Conservation (phyloP, 306 rosid genomes). For the Corylus avellana region DNA sequence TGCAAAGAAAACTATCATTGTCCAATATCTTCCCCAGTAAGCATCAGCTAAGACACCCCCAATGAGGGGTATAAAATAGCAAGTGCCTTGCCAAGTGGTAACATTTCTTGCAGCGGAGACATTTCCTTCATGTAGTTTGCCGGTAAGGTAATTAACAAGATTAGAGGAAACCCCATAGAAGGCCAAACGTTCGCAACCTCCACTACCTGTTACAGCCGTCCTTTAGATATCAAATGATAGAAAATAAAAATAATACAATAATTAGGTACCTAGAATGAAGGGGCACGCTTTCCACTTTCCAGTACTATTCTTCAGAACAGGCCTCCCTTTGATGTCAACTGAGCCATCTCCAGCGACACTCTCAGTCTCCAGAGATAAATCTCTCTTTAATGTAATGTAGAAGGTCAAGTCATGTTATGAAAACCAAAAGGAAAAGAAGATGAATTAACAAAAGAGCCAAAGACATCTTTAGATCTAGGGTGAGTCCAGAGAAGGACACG, state of each 20-base stretch:
- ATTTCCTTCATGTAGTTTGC: slow-evolving; percentile 84
- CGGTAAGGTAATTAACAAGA: slow-evolving; percentile 88
- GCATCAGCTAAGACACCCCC: slow-evolving; percentile 97
- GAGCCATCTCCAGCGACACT: slow-evolving; percentile 56
- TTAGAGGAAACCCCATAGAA: slow-evolving; percentile 93
- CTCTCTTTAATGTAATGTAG: not conserved
- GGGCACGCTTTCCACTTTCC: slow-evolving; percentile 69
- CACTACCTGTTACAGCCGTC: slow-evolving; percentile 57
- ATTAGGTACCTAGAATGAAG: slow-evolving; percentile 46
- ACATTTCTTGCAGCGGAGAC: slow-evolving; percentile 91
- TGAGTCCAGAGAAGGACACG: not conserved
- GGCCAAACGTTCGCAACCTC: slow-evolving; percentile 92
- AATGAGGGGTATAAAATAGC: slow-evolving; percentile 94
- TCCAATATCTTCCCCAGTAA: slow-evolving; percentile 99
- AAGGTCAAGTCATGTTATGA: not conserved
- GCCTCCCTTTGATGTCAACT: slow-evolving; percentile 50
- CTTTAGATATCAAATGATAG: slow-evolving; percentile 5
- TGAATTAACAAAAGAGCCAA: not conserved
- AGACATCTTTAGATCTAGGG: not conserved
- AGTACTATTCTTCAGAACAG: slow-evolving; percentile 48
- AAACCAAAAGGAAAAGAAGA: not conserved
- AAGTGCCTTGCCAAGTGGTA: slow-evolving; percentile 97
- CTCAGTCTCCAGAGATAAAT: slow-evolving; percentile 30
- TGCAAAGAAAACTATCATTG: slow-evolving; percentile 74
- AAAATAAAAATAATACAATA: slow-evolving; percentile 6